Conservation (phyloP, 78 protist species). For the Tieghemostelium lacteum region DNA sequence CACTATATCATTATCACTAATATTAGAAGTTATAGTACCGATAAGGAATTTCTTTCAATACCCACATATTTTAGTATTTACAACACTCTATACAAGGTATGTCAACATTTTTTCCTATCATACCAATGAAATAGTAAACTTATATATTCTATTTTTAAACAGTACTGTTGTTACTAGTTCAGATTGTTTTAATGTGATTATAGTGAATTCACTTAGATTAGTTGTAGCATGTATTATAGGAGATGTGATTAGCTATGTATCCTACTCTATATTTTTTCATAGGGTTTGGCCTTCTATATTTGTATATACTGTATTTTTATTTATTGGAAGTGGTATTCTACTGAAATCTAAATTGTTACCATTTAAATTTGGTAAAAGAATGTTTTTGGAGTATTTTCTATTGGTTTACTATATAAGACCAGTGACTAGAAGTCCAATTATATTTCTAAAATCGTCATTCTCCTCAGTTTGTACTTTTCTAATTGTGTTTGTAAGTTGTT, state of each 20-base stretch:
- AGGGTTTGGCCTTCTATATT: not conserved
- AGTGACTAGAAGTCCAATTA: not conserved
- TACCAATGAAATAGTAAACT: too few relatives aligned
- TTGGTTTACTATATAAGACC: conserved; percentile 5
- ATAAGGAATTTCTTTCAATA: conserved; percentile 4
- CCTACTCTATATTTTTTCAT: not conserved
- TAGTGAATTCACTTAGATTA: not conserved
- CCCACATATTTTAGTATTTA: not conserved
- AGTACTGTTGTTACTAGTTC: conserved; percentile 13
- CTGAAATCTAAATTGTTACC: not conserved
- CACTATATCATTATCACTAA: conserved; percentile 14
- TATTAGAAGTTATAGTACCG: not conserved
- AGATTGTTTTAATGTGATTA: conserved; percentile 14
- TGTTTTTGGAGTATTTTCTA: conserved; percentile 26
- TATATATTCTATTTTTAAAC: too few relatives aligned
- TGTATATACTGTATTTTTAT: conserved; percentile 1
- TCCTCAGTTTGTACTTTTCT: not conserved
- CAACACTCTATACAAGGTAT: conserved; percentile 12
- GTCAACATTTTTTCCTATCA: too few relatives aligned
- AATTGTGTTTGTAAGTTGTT: not conserved
- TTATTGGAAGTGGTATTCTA: not conserved
- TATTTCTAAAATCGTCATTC: conserved; percentile 3
- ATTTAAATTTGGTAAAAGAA: conserved; percentile 13
- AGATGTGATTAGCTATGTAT: not conserved
- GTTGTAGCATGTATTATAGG: conserved; percentile 15